Conservation (phyloP, 2,329 filamentous ascomycete genomes). For the Calonectria crousiana region DNA sequence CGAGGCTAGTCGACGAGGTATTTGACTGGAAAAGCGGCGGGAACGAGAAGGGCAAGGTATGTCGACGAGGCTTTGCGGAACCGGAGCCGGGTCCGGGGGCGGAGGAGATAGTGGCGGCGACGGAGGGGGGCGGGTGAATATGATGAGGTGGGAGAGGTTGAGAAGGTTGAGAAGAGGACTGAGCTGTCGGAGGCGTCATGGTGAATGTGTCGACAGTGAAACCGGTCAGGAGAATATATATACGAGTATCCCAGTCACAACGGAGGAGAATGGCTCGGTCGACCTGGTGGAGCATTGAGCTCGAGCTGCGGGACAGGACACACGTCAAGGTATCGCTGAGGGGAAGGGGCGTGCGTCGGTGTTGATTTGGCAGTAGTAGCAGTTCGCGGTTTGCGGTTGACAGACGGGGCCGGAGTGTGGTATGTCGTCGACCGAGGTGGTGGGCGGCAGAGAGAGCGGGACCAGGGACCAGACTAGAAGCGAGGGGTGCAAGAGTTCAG, state of each 20-base stretch:
- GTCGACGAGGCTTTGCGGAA: slow-evolving; percentile 45
- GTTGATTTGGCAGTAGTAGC: slow-evolving; percentile 36
- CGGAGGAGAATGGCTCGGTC: slow-evolving; percentile 36
- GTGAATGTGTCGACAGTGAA: slow-evolving; percentile 22
- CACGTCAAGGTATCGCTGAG: slow-evolving; percentile 34
- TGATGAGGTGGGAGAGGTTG: slow-evolving; percentile 29
- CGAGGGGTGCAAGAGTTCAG: slow-evolving; percentile 2
- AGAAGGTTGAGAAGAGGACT: slow-evolving; percentile 33
- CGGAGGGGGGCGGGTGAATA: slow-evolving; percentile 39
- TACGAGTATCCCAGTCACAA: slow-evolving; percentile 34
- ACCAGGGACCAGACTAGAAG: not conserved
- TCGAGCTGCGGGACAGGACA: slow-evolving; percentile 30
- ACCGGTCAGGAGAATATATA: slow-evolving; percentile 33
- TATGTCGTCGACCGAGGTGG: slow-evolving; percentile 24
- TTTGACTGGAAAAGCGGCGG: slow-evolving; percentile 62
- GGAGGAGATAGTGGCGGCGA: slow-evolving; percentile 42
- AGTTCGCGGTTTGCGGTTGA: slow-evolving; percentile 30
- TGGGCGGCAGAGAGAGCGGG: slow-evolving; percentile 8
- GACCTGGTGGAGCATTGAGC: slow-evolving; percentile 43
- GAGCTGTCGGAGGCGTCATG: slow-evolving; percentile 34
- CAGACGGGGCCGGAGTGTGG: slow-evolving; percentile 16
- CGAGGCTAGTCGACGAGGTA: slow-evolving; percentile 65
- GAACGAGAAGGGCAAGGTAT: slow-evolving; percentile 61
- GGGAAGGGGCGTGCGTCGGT: slow-evolving; percentile 30
- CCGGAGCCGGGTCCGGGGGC: slow-evolving; percentile 30